Evolutionary conservation across 140 eudicot species (phyloP).

Genomic region (Bidens hawaiensis): DNA sequence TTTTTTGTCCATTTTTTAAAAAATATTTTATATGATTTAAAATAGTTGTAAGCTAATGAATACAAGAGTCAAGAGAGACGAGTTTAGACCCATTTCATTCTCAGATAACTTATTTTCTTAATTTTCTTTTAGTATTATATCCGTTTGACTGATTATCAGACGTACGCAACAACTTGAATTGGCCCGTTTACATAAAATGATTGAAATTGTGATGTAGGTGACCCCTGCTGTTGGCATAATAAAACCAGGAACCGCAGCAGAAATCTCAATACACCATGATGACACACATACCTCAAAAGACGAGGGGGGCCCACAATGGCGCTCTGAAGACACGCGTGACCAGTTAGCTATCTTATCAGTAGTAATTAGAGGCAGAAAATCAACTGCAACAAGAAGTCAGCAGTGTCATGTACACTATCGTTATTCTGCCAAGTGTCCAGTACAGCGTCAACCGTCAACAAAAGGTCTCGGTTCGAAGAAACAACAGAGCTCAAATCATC

Average conservation of each 20-base stretch:
- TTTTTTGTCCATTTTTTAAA: not conserved
- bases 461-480: slow-evolving; percentile 28
- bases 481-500: slow-evolving; percentile 41
- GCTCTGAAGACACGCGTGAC: slow-evolving; percentile 77
- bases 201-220: slow-evolving; percentile 45
- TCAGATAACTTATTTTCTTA: not conserved
- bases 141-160: not conserved
- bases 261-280: slow-evolving; percentile 56
- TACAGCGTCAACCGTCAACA: slow-evolving; percentile 30
- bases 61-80: not conserved
- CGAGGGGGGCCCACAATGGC: slow-evolving; percentile 59
- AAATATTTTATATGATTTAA: not conserved
- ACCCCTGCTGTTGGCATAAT: slow-evolving; percentile 77
- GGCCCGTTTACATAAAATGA: not conserved
- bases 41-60: not conserved
- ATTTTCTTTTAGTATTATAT: not conserved
- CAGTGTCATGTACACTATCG: slow-evolving; percentile 53
- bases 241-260: slow-evolving; percentile 54
- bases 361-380: slow-evolving; percentile 50
- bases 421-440: slow-evolving; percentile 36
- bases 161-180: not conserved
- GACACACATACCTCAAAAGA: slow-evolving; percentile 65
- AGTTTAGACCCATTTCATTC: not conserved
- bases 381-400: slow-evolving; percentile 58
- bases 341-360: slow-evolving; percentile 62